Percentiles rank a stretch among this genome's conserved stretches.
Evolutionary conservation across 441 rosid genomes (phyloP).

Genomic region (Syzygium syzygioides): DNA sequence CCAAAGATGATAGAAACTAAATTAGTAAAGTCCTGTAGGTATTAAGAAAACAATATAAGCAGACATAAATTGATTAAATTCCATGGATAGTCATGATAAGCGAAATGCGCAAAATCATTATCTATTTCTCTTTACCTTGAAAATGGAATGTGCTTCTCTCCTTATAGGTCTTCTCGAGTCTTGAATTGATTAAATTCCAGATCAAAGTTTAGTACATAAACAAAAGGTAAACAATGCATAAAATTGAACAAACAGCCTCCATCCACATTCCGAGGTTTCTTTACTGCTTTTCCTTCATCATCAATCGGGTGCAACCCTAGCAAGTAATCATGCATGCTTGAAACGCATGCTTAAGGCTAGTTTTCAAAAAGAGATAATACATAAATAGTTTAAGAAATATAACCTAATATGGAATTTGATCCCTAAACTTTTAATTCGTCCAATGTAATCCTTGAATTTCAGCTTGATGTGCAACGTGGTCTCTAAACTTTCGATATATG

Average conservation of each 20-base stretch:
- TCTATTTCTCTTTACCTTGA: not conserved
- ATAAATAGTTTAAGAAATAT: too few species aligned
- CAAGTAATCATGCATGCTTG: not conserved
- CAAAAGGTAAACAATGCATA: not conserved
- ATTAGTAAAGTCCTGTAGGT: not conserved
- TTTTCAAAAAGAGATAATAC: not conserved
- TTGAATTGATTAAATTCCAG: not conserved
- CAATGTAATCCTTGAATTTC: too few species aligned
- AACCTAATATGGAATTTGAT: too few species aligned
- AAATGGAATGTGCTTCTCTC: not conserved
- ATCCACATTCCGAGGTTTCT: not conserved
- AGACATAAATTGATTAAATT: not conserved
- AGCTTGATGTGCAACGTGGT: too few species aligned
- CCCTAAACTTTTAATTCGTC: too few species aligned
- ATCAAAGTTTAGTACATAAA: not conserved
- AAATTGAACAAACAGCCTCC: not conserved
- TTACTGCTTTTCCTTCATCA: not conserved
- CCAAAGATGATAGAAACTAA: not conserved
- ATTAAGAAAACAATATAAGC: not conserved
- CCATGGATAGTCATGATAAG: not conserved
- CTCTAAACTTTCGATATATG: too few species aligned
- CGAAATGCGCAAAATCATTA: not conserved
- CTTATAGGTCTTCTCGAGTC: not conserved
- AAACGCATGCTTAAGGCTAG: not conserved
- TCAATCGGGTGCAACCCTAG: not conserved